Percentiles rank a stretch among this genome's conserved stretches.
These are phyloP conservation scores for Pichia heedii DNA, from an alignment of 805 yeast species.

Conservation along the genomic window DNA sequence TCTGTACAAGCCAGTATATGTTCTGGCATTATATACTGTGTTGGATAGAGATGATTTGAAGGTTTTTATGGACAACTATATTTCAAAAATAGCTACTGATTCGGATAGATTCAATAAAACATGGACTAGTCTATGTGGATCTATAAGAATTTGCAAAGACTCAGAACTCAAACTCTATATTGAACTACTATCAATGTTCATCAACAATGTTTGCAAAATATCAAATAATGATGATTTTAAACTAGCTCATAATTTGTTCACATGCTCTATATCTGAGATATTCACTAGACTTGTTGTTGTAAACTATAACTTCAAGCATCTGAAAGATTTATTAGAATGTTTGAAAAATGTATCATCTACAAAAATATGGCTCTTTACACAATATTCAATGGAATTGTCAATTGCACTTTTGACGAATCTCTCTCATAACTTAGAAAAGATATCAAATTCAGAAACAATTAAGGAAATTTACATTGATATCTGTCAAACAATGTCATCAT, in stretches of 20 bases:
- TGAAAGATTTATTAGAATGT: slow-evolving; percentile 16
- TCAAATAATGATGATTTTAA: neutral
- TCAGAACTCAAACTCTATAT: slow-evolving; percentile 2
- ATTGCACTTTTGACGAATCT: slow-evolving; percentile 11
- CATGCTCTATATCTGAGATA: slow-evolving; percentile 4
- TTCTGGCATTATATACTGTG: slow-evolving; percentile 19
- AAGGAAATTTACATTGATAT: slow-evolving; percentile 25
- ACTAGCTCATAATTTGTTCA: neutral
- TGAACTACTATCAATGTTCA: slow-evolving; percentile 1
- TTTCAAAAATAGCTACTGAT: neutral
- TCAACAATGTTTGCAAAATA: slow-evolving; percentile 4
- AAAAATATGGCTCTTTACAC: slow-evolving; percentile 51
- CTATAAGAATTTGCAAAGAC: neutral
- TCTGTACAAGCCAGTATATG: slow-evolving; percentile 11
- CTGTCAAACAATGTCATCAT: slow-evolving; percentile 46
- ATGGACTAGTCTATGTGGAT: slow-evolving; percentile 6
- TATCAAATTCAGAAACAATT: neutral
- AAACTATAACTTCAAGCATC: neutral
- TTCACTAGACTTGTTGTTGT: neutral
- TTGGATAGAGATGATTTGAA: slow-evolving; percentile 5
- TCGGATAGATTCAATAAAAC: neutral
- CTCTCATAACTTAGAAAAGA: slow-evolving; percentile 5
- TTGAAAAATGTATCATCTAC: slow-evolving; percentile 38
- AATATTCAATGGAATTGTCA: slow-evolving; percentile 53
- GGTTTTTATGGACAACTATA: slow-evolving; percentile 1